Percentiles rank a stretch among this genome's conserved stretches.
Evolutionary conservation across 495 filamentous ascomycete species (phyloP).

Genomic region (Beverwykella pulmonaria): DNA sequence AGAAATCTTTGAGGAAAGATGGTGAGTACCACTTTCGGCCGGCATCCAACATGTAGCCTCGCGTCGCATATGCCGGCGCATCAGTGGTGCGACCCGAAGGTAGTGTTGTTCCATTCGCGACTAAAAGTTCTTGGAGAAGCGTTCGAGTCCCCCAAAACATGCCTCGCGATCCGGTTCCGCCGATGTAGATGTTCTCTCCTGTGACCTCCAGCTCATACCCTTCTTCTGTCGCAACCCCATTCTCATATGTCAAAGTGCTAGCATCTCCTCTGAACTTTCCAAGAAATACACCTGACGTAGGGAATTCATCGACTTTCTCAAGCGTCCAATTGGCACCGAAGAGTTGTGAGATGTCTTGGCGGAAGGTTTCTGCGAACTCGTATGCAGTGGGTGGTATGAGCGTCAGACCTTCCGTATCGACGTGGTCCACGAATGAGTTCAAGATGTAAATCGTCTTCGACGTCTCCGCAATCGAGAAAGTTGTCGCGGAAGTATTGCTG

Average conservation of each 20-base stretch:
- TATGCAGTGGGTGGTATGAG: slow-evolving; percentile 56
- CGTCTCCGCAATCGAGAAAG: slow-evolving; percentile 12
- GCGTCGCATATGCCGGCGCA: slow-evolving; percentile 52
- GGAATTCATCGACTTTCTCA: slow-evolving; percentile 35
- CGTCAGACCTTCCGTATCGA: slow-evolving; percentile 52
- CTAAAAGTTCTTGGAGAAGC: slow-evolving; percentile 52
- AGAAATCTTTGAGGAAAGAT: slow-evolving; percentile 58
- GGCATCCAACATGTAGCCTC: slow-evolving; percentile 59
- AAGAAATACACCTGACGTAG: slow-evolving; percentile 47
- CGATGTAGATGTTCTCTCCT: slow-evolving; percentile 44
- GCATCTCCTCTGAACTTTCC: slow-evolving; percentile 29
- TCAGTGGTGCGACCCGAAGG: slow-evolving; percentile 46
- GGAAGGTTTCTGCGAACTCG: slow-evolving; percentile 55
- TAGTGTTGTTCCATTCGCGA: slow-evolving; percentile 42
- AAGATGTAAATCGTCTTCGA: slow-evolving; percentile 30
- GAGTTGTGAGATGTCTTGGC: slow-evolving; percentile 50
- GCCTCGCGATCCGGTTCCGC: slow-evolving; percentile 55
- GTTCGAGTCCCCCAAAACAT: slow-evolving; percentile 62
- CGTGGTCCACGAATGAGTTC: slow-evolving; percentile 31
- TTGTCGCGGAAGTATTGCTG: background rate
- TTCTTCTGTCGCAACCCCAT: slow-evolving; percentile 52
- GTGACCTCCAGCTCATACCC: slow-evolving; percentile 52
- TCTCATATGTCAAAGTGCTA: slow-evolving; percentile 50
- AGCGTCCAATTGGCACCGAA: slow-evolving; percentile 44
- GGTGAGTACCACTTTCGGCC: slow-evolving; percentile 61